Conservation (phyloP, 306 rosid genomes). For the Pueraria montana region DNA sequence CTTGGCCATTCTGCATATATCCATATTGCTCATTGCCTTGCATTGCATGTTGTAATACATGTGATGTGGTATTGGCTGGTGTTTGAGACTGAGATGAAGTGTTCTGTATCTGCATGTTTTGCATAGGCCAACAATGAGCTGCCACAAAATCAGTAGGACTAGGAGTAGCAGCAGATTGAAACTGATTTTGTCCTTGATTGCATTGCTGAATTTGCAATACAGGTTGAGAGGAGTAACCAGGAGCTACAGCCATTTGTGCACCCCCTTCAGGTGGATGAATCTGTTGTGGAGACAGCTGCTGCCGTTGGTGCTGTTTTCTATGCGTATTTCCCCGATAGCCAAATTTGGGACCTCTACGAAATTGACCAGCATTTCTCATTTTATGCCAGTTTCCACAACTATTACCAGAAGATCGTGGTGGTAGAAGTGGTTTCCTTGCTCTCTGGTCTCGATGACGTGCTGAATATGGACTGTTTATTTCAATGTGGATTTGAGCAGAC, state of each 20-base stretch:
- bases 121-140: conserved; percentile 60
- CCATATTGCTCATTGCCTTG: conserved; percentile 67
- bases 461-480: conserved; percentile 55
- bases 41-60: conserved; percentile 52
- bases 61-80: conserved; percentile 53
- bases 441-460: conserved; percentile 51
- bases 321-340: conserved; percentile 56
- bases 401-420: conserved; percentile 50
- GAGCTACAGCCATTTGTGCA: conserved; percentile 53
- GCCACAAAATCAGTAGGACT: conserved; percentile 47
- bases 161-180: conserved; percentile 57
- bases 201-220: conserved; percentile 60
- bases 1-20: conserved; percentile 65
- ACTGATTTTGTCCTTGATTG: conserved; percentile 65
- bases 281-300: conserved; percentile 55
- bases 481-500: conserved; percentile 55
- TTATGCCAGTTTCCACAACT: conserved; percentile 62
- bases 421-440: conserved; percentile 50
- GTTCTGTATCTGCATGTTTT: conserved; percentile 60
- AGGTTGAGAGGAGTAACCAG: conserved; percentile 57
- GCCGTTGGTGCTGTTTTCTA: conserved; percentile 59
- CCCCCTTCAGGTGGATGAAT: conserved; percentile 56
- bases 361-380: conserved; percentile 53
- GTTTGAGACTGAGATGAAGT: conserved; percentile 62
- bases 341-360: conserved; percentile 60